Conservation (phyloP, 805 yeast species). For the Ogataea dorogensis region DNA sequence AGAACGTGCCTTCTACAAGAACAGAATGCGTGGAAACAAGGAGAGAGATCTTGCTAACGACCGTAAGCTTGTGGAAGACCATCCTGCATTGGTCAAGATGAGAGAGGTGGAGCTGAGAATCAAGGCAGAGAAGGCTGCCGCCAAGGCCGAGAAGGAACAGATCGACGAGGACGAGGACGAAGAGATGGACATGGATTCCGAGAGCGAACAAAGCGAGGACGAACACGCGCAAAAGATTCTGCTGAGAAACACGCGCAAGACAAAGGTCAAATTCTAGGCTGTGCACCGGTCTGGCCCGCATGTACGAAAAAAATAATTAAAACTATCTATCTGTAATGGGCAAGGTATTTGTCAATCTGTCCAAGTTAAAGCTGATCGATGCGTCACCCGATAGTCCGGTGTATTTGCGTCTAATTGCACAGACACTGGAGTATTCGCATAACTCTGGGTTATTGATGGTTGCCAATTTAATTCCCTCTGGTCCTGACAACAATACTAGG, state of each 20-base stretch:
- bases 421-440: slow-evolving; percentile 21
- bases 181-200: slow-evolving; percentile 32
- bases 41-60: slow-evolving; percentile 83
- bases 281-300: slow-evolving; percentile 3
- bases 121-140: slow-evolving; percentile 68
- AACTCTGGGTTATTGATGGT: slow-evolving; percentile 18
- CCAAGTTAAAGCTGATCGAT: slow-evolving; percentile 12
- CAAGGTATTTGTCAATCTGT: slow-evolving; percentile 18
- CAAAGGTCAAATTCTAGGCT: slow-evolving; percentile 41
- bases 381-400: slow-evolving; percentile 13
- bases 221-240: slow-evolving; percentile 50
- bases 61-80: slow-evolving; percentile 79
- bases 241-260: slow-evolving; percentile 59
- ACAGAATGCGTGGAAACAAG: slow-evolving; percentile 97
- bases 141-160: slow-evolving; percentile 48
- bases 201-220: slow-evolving; percentile 37
- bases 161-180: slow-evolving; percentile 44
- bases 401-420: slow-evolving; percentile 24
- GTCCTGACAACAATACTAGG: slow-evolving; percentile 1
- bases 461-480: slow-evolving; percentile 13
- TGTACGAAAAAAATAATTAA: slow-evolving; percentile 7
- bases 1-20: slow-evolving; percentile 98
- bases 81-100: slow-evolving; percentile 87
- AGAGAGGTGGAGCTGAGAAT: slow-evolving; percentile 90
- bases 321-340: slow-evolving; percentile 20